Percentiles rank a stretch among this genome's conserved stretches.
Conservation (phyloP, 2,329 filamentous ascomycete species). For the Dactylellina drechsleri region DNA sequence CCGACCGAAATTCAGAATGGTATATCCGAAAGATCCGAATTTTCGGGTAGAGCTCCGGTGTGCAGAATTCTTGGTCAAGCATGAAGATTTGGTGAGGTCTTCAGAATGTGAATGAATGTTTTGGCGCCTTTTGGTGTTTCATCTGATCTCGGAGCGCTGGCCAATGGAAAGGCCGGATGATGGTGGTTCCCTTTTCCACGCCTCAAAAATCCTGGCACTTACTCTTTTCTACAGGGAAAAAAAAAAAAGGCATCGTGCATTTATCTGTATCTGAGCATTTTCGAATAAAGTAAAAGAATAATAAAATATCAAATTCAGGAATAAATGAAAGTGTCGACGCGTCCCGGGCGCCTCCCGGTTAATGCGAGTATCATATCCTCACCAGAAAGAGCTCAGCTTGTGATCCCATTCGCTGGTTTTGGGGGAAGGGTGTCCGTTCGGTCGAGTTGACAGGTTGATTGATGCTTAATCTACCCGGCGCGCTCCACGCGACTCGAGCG, state of each 20-base stretch:
- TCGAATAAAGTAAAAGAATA: background rate
- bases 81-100: too few species aligned
- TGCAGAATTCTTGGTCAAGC: too few species aligned
- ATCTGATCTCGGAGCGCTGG: background rate
- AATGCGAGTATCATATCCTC: background rate
- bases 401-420: background rate
- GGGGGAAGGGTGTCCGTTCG: too few species aligned
- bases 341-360: background rate
- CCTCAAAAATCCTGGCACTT: background rate
- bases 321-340: background rate
- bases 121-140: background rate
- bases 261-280: background rate
- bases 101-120: background rate
- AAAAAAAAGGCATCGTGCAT: too few species aligned
- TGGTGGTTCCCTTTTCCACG: background rate
- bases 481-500: conserved; percentile 18
- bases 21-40: too few species aligned
- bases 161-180: background rate
- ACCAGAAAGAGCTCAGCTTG: background rate
- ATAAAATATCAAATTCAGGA: background rate
- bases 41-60: too few species aligned
- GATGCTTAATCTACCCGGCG: too few species aligned
- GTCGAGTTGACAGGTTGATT: too few species aligned
- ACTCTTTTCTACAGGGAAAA: background rate
- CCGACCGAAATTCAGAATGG: background rate